A percentile compares a stretch with the other conserved stretches of the same genome.
These are phyloP conservation scores for Lithohypha guttulata DNA, from an alignment of 2,329 filamentous ascomycete species.

Conservation along the genomic window DNA sequence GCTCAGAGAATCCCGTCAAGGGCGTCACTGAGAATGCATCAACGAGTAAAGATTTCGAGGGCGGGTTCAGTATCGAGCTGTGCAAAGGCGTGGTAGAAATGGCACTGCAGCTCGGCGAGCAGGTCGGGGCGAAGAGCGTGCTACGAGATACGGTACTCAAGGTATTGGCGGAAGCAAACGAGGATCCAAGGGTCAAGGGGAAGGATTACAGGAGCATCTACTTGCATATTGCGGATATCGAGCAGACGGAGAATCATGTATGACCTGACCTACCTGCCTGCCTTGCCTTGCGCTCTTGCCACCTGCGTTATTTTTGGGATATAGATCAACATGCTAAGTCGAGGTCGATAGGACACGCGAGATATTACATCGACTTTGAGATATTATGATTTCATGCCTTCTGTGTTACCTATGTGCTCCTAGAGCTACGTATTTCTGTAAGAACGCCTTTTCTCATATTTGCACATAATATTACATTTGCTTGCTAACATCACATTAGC, in stretches of 20 bases:
- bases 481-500: no score
- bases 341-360: no score
- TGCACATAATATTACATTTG: no score
- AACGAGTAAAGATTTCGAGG: slow-evolving; percentile 29
- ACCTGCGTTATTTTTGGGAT: not conserved
- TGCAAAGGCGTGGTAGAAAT: slow-evolving; percentile 51
- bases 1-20: slow-evolving; percentile 24
- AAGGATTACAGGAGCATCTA: slow-evolving; percentile 49
- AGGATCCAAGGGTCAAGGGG: slow-evolving; percentile 42
- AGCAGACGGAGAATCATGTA: slow-evolving; percentile 7
- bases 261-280: not conserved
- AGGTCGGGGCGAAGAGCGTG: slow-evolving; percentile 40
- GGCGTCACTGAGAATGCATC: slow-evolving; percentile 34
- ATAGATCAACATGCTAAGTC: no score
- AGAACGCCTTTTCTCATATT: no score
- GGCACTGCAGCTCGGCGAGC: slow-evolving; percentile 44
- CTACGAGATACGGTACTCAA: slow-evolving; percentile 41
- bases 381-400: no score
- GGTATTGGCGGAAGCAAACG: slow-evolving; percentile 42
- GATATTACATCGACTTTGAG: no score
- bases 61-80: slow-evolving; percentile 44
- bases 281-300: not conserved
- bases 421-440: no score
- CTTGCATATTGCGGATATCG: slow-evolving; percentile 11
- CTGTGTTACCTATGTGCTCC: no score